These are phyloP conservation scores for Malus sieversii DNA, from an alignment of 306 rosid species.

Conservation along the genomic window DNA sequence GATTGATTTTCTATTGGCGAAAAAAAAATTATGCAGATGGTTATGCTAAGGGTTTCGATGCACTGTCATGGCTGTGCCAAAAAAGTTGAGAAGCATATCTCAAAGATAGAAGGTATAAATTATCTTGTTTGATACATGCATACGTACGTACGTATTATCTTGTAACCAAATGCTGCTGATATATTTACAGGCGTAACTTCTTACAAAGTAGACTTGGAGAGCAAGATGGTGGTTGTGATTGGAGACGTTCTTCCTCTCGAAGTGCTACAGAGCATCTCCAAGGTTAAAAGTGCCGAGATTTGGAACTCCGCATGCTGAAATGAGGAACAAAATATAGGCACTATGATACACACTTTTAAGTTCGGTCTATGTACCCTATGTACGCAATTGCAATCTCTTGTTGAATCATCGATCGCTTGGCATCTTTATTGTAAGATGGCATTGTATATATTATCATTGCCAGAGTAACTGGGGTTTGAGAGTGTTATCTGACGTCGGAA, in stretches of 20 bases:
- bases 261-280: conserved; percentile 74
- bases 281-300: conserved; percentile 71
- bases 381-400: background rate
- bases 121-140: background rate
- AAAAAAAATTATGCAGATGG: conserved; percentile 40
- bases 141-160: too few relatives aligned
- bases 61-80: conserved; percentile 91
- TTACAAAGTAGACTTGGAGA: conserved; percentile 70
- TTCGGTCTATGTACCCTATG: background rate
- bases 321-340: background rate
- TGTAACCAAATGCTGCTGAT: too few relatives aligned
- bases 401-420: background rate
- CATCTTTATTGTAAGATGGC: background rate
- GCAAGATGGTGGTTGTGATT: conserved; percentile 65
- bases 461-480: background rate
- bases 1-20: background rate
- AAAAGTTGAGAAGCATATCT: conserved; percentile 79
- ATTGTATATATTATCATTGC: background rate
- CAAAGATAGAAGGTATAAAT: conserved; percentile 70
- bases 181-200: conserved; percentile 61
- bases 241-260: conserved; percentile 85
- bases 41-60: conserved; percentile 78
- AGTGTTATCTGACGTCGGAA: too few relatives aligned
- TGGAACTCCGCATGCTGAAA: conserved; percentile 35
- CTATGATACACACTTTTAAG: background rate